Evolutionary conservation across 306 rosid species (phyloP), one percentile per base, ranked within the genome.

Genomic region (Pyrus pyrifolia): DNA sequence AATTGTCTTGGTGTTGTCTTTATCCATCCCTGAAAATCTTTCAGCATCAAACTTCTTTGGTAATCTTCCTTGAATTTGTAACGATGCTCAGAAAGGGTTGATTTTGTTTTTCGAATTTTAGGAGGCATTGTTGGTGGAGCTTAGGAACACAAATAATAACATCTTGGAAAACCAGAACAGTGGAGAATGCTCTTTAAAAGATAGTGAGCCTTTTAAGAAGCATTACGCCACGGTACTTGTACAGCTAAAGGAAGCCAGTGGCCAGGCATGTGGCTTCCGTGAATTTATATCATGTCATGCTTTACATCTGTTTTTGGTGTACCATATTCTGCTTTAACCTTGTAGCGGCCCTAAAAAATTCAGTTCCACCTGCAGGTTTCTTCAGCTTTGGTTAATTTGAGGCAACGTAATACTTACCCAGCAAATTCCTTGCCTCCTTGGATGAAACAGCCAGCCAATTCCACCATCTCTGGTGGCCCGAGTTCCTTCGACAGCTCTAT

Each of bases 191-290:
- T 78, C 80, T 71, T 73, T 87, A 25, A 88, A 86, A 78, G 87
- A 83, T 79, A 85, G 90, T 2, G 93, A 87, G 64, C 80, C 81
- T 74, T 87, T 87, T 85, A 87, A 81, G 87, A 90, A 84, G 91
- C 91, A 92, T 88, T 90, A 87, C n/a, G 90, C 93, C 77, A 90
- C 76, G 87, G 92, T 92, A 90, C 97, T 90, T 84, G 88, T 92
- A 90, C 92, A 88, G 96, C 96, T 92, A 84, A 88, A 90, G 91
- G 96, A 92, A 92, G 97, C 96, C 96, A 88, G 93, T 90, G 93
- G 83, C 85, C 89, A 92, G 97, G 97, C 97, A 88, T 89, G 97
- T 87, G 95, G 93, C 98, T 91, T 93, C 97, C 92, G 10, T 88
- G 76, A 74, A 79, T 87, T 31, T 83, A 73, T 76, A 71, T 67